Base-by-base conservation (phyloP, 2,329 filamentous ascomycete genomes). In the Exophiala bonariae region DNA sequence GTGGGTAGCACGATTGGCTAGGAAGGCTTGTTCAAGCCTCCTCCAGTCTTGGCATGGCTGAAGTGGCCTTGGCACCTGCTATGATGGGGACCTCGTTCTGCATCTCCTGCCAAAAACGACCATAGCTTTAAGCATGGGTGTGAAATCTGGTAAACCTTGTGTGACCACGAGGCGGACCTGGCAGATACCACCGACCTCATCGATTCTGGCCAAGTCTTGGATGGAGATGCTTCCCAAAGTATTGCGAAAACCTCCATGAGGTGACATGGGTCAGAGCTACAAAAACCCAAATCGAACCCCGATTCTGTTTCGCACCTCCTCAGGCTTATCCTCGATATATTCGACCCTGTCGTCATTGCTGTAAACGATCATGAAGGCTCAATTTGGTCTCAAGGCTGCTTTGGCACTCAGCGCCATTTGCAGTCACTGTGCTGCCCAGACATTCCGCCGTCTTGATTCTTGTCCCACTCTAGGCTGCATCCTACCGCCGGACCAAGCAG, bases 401-500 rank as follows among this genome's bases (percentile, higher is more conserved):
- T 30, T 52, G 22, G 45, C 48, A 13, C n/a, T 56, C 18, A 48
- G 41, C 16, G 47, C 49, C 35, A 50, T 52, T 38, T 47, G 49
- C 17, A 23, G 26, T 13, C 54, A 56, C 23, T 54, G 50, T 19
- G 30, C 63, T 45, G 76, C 76, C 28, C 77, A 80, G 63, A 76
- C 75, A n/a, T 80, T 75, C 61, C 76, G 77, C 59, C 70, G 78
- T 45, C 66, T 81, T 20, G 77, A 77, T 53, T 69, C 74, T 44
- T 81, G 79, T 60, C 79, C 79, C 23, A 74, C 71, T 3, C 64
- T 82, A 44, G 79, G 78, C 61, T 78, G 76, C 53, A 70, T 82
- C 47, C 75, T 81, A 46, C 79, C 79, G 39, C 79, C 79, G 16
- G 78, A 81, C 55, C 77, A 81, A 71, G 83, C 85, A 55, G 88